A percentile compares a stretch with the other conserved stretches of the same genome.
Evolutionary conservation across 2,329 filamentous ascomycete genomes (phyloP).

Genomic region (Penicillium sp.): DNA sequence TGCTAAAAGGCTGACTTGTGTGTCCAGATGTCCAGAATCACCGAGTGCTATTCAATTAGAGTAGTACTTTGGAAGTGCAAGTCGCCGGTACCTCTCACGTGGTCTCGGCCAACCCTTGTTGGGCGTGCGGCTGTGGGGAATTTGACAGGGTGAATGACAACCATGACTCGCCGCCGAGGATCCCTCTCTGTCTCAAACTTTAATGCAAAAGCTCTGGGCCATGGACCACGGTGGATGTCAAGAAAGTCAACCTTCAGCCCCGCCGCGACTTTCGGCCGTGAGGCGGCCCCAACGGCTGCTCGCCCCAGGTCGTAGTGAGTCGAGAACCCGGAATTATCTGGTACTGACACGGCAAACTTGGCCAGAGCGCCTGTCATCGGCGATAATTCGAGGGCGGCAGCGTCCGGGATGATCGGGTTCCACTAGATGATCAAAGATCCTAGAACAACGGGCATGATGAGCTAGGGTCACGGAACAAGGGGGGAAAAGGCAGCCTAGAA

Average conservation of each 20-base stretch:
- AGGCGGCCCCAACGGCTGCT: constrained; percentile 13
- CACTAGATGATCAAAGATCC: constrained; percentile 19
- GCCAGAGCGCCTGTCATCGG: constrained; percentile 4
- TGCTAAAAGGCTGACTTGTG: not conserved
- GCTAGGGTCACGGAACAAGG: constrained; percentile 18
- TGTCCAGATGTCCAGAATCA: not conserved
- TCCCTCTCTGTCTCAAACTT: constrained; percentile 17
- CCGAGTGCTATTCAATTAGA: not conserved
- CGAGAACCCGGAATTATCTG: constrained; percentile 2
- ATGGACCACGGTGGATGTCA: constrained; percentile 14
- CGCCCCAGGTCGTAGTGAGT: constrained; percentile 5
- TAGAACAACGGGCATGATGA: constrained; percentile 25
- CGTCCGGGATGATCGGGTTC: constrained; percentile 2
- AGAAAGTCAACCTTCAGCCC: constrained; percentile 5
- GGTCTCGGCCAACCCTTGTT: not conserved
- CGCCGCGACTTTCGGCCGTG: constrained; percentile 5
- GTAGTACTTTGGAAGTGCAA: not conserved
- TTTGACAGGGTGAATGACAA: not conserved
- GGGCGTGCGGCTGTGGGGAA: constrained; percentile 5
- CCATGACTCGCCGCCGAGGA: constrained; percentile 4
- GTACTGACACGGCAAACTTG: constrained; percentile 6
- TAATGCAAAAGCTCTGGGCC: constrained; percentile 5
- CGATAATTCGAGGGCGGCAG: constrained; percentile 1
- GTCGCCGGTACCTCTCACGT: constrained; percentile 3
- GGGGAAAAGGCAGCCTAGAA: constrained; percentile 13